Evolutionary conservation across 2,329 filamentous ascomycete genomes (phyloP).

Genomic region (Huntiella bhutanensis): DNA sequence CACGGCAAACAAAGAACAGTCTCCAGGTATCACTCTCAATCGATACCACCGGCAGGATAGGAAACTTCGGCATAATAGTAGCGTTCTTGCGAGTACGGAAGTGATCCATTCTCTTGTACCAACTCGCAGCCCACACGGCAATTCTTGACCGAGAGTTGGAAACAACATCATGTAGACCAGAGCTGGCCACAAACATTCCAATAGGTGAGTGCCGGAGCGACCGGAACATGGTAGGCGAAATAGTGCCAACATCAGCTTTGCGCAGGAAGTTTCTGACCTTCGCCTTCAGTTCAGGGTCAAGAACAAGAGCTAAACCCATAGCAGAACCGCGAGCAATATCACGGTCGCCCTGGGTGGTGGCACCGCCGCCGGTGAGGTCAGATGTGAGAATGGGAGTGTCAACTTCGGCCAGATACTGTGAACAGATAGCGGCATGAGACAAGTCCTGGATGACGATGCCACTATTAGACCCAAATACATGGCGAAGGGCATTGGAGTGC

Average conservation of each 20-base stretch:
- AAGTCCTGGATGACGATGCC: constrained; percentile 3
- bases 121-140: constrained; percentile 10
- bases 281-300: neutral
- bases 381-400: neutral
- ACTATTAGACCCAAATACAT: neutral
- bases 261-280: constrained; percentile 4
- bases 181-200: constrained; percentile 8
- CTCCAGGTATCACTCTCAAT: constrained; percentile 8
- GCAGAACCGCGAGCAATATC: constrained; percentile 5
- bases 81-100: neutral
- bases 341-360: constrained; percentile 2
- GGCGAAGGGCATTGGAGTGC: neutral
- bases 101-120: constrained; percentile 8
- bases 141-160: constrained; percentile 2
- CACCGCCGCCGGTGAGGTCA: neutral
- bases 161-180: constrained; percentile 1
- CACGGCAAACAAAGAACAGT: constrained; percentile 9
- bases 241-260: neutral
- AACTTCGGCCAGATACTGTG: constrained; percentile 9
- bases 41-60: constrained; percentile 8
- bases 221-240: constrained; percentile 8
- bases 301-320: constrained; percentile 2
- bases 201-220: constrained; percentile 3
- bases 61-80: neutral
- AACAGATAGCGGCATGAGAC: constrained; percentile 7